Evolutionary conservation across 768 basidiomycete genomes (phyloP), one percentile per base, ranked within the genome.

Genomic region (Paxillus rubicundulus): DNA sequence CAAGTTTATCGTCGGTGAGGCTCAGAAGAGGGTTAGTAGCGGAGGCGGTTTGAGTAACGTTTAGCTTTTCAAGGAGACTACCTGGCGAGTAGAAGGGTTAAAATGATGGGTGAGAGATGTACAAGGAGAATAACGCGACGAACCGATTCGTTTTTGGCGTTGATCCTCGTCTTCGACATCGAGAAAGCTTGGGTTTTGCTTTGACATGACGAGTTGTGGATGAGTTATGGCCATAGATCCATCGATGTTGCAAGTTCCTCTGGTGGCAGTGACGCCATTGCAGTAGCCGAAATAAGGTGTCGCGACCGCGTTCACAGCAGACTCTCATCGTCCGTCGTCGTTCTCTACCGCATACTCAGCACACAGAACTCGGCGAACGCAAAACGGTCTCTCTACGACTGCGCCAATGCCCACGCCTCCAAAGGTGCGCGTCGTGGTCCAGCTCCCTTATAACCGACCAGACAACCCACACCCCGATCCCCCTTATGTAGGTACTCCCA

Each of bases 381-480:
- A 27, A 47, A 40, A 13, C 13, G 34, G 10, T 13, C 16, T 30
- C 27, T 34, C 10, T 39, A 20, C 44, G 33, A 45, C 40, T 43
- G 12, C 33, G 33, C 36, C 33, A 49, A 71, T 67, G 70, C 49
- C 61, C 5, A 46, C 58, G 5, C 52, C 58, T 40, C 69, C 72
- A 6, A 68, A 68, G 45, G 73, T 87, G 18, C 85, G 91, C 44
- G 85, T 93, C 20, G 83, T 93, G 28, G 85, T 93, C 37, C 79
- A 88, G 49, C 72, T 93, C 13, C 91, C 91, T 2, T 87, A 81
- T 67, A 84, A 89, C 65, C 79, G 89, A 43, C 87, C 89, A 10
- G 86, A 89, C 46, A 77, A 85, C 44, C 77, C 86, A 10, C 68
- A 76, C 9, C 69, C 72, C n/a, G 82, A 90, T 56, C 88, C 88